Conservation (phyloP, 1,284 basidiomycete species). For the Malassezia cuniculi region DNA sequence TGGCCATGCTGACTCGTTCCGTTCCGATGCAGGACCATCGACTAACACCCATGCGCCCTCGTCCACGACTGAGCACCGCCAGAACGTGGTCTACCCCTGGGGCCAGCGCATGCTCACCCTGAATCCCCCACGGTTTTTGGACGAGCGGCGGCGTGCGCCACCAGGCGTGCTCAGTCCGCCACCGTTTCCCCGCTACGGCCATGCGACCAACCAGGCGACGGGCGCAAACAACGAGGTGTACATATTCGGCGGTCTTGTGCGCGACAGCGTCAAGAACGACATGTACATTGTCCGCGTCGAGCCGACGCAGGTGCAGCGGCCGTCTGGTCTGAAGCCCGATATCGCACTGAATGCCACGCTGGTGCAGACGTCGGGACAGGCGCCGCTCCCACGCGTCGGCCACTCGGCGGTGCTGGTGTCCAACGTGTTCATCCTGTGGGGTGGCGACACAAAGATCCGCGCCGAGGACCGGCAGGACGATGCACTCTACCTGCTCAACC, state of each 20-base stretch:
- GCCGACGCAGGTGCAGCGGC: conserved; percentile 57
- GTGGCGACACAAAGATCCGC: conserved; percentile 73
- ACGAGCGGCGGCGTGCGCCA: conserved; percentile 38
- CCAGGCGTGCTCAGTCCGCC: conserved; percentile 43
- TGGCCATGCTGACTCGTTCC: no score
- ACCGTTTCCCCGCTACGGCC: conserved; percentile 94
- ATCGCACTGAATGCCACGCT: conserved; percentile 50
- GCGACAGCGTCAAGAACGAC: conserved; percentile 82
- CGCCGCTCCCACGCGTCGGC: conserved; percentile 79
- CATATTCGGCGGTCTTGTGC: conserved; percentile 90
- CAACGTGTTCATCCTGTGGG: conserved; percentile 94
- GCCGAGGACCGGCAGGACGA: conserved; percentile 77
- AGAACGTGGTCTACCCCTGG: conserved; percentile 42
- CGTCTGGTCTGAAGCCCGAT: conserved; percentile 29
- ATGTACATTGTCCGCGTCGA: conserved; percentile 54
- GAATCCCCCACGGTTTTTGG: conserved; percentile 43
- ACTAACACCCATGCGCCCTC: background rate
- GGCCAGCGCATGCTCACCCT: conserved; percentile 36
- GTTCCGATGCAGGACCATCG: background rate
- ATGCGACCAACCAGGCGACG: conserved; percentile 70
- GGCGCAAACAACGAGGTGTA: conserved; percentile 76
- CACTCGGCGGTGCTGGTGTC: conserved; percentile 91
- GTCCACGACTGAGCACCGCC: conserved; percentile 7
- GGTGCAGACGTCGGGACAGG: conserved; percentile 64
- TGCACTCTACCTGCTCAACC: conserved; percentile 83